Evolutionary conservation across 495 filamentous ascomycete genomes (phyloP), one percentile per base, ranked within the genome.

Genomic region (Cryomyces minteri): DNA sequence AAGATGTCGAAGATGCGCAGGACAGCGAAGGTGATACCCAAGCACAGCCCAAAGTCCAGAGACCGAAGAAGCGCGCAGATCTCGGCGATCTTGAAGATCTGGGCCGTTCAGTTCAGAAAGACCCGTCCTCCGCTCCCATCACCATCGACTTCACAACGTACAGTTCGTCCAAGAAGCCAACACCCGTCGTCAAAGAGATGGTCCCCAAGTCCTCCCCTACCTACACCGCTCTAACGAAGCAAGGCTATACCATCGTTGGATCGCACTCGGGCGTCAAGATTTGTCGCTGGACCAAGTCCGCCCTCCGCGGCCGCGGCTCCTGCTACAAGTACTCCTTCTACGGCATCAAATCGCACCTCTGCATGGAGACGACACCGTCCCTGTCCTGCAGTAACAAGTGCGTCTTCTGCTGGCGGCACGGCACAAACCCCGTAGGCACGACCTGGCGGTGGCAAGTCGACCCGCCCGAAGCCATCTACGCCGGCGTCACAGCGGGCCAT

Each of bases 301-400:
- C 88, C 4, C 79, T 96, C n/a, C 84, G 88, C 42, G 88, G 88
- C 31, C 77, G 88, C 12, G 88, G 88, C 8, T 92, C 84, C 18
- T 96, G 88, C 68, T 96, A 96, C 71, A 96, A 96, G 59, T 94
- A 71, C 60, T 87, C 82, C 5, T 94, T 96, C 65, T 96, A 96
- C 61, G 88, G 88, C 49, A 96, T 96, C 57, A 73, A 77, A 46
- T 94, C 88, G 1, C 88, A 96, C 54, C 77, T 90, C 38, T 96
- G 88, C 66, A 96, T 96, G 88, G 88, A 96, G 63, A 84, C 87
- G 4, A 96, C 88, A 0, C 88, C 88, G 0, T 93, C 87, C 1
- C 73, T 96, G 12, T 92, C 84, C 11, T 96, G 88, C 70, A 87
- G 81, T 53, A 96, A 96, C 62, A 96, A 96, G 59, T 96, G 88